phyloP scores from a whole-genome alignment of 2,329 filamentous ascomycete species.

The Paracorniculantispora psalliotae region DNA sequence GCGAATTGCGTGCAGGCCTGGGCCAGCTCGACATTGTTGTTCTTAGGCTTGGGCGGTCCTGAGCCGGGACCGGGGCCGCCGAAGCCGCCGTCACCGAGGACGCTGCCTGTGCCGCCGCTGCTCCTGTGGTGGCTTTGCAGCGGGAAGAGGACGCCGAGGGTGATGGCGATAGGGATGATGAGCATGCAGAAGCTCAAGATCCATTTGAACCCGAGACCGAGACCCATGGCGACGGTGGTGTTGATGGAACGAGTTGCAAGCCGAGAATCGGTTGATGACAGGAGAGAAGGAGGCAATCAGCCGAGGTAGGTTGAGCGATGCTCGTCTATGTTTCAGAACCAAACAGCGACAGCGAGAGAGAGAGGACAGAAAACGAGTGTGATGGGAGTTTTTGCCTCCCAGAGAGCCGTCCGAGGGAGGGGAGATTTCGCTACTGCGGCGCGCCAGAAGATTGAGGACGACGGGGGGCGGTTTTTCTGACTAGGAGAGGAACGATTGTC shows the following conservation, averaged over 20 bases:
- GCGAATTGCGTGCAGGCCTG: constrained; percentile 38
- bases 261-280: background rate
- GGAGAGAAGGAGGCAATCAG: background rate
- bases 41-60: constrained; percentile 7
- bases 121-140: constrained; percentile 40
- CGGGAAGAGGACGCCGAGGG: constrained; percentile 45
- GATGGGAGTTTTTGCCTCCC: constrained; percentile 7
- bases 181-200: constrained; percentile 47
- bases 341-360: background rate
- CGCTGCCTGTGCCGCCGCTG: constrained; percentile 40
- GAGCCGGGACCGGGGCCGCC: constrained; percentile 19
- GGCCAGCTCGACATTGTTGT: constrained; percentile 31
- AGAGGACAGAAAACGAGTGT: background rate
- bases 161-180: constrained; percentile 44
- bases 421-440: background rate
- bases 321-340: background rate
- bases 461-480: background rate
- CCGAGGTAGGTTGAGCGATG: background rate
- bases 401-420: background rate
- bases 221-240: constrained; percentile 28
- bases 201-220: constrained; percentile 31
- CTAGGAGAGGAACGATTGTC: background rate
- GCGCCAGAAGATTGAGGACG: background rate
- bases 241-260: background rate
- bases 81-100: constrained; percentile 27